Conservation (phyloP, 2,329 filamentous ascomycete genomes). For the Ophiognomonia clavigignenti-juglandacearum region DNA sequence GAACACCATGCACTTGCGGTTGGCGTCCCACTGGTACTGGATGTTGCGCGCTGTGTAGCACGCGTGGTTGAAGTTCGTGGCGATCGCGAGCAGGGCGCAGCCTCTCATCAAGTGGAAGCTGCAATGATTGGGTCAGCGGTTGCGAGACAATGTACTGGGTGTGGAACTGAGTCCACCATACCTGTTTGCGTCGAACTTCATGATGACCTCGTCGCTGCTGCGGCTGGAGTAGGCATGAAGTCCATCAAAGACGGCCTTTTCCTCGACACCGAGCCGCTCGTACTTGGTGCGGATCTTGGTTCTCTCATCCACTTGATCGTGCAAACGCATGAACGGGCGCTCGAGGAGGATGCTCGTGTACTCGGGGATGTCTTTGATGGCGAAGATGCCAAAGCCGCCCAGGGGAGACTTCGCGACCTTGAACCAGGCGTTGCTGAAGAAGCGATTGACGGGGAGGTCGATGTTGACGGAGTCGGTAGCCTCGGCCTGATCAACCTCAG, state of each 20-base stretch:
- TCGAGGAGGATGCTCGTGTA: conserved; percentile 41
- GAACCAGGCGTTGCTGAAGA: conserved; percentile 36
- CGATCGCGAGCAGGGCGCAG: conserved; percentile 43
- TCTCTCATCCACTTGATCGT: too few relatives aligned
- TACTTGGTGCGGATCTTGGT: conserved; percentile 29
- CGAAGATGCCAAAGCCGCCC: conserved; percentile 44
- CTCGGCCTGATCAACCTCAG: not conserved
- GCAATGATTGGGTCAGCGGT: not conserved
- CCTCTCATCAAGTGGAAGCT: conserved; percentile 21
- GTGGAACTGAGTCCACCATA: too few relatives aligned
- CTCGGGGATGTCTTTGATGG: conserved; percentile 29
- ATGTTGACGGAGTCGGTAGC: too few relatives aligned
- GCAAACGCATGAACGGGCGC: conserved; percentile 37
- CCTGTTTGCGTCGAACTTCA: conserved; percentile 43
- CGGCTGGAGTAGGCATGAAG: conserved; percentile 31
- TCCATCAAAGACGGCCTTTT: conserved; percentile 29
- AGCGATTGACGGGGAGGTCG: too few relatives aligned
- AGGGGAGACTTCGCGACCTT: conserved; percentile 34
- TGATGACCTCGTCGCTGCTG: conserved; percentile 26
- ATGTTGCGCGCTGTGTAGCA: conserved; percentile 41
- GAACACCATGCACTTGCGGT: conserved; percentile 34
- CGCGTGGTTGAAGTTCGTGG: conserved; percentile 55
- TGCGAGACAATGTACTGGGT: too few relatives aligned
- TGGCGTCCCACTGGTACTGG: conserved; percentile 35
- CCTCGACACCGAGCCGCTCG: conserved; percentile 25